phyloP scores from a whole-genome alignment of 768 basidiomycete genomes.

The Solioccasus polychromus region DNA sequence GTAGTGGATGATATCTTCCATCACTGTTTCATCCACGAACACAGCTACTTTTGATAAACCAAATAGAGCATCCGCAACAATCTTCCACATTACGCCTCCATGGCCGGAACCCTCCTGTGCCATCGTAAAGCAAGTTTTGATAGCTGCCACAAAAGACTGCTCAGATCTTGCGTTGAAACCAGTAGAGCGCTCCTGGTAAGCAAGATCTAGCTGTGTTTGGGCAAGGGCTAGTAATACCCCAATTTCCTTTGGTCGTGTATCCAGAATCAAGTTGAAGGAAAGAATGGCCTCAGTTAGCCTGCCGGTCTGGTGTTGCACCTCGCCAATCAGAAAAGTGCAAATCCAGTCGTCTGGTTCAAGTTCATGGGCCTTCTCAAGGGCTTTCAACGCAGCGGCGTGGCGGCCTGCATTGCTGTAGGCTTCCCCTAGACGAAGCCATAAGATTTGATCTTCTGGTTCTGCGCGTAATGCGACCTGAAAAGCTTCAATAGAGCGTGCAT shows the following conservation, averaged over 20 bases:
- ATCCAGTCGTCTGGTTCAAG: conserved; percentile 81
- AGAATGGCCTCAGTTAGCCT: conserved; percentile 72
- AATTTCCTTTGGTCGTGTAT: conserved; percentile 57
- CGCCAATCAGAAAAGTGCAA: conserved; percentile 77
- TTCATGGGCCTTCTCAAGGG: conserved; percentile 70
- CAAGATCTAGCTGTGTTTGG: conserved; percentile 70
- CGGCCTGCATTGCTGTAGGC: conserved; percentile 88
- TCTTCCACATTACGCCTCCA: conserved; percentile 79
- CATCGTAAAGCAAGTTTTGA: conserved; percentile 47
- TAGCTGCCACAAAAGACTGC: conserved; percentile 61
- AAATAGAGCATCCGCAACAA: conserved; percentile 71
- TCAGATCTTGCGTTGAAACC: conserved; percentile 78
- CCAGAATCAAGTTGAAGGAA: conserved; percentile 57
- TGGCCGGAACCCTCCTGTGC: conserved; percentile 59
- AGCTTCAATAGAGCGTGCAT: conserved; percentile 71
- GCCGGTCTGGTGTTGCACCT: conserved; percentile 78
- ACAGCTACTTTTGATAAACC: conserved; percentile 54
- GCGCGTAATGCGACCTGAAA: conserved; percentile 85
- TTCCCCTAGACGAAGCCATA: conserved; percentile 93
- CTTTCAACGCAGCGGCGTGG: conserved; percentile 86
- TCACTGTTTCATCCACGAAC: conserved; percentile 43
- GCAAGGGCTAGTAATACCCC: conserved; percentile 72
- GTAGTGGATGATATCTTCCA: conserved; percentile 34
- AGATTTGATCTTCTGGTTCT: conserved; percentile 67
- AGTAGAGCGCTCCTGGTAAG: conserved; percentile 56